Conservation (phyloP, 352 stramenopile genomes). For the Globisporangium lucens region DNA sequence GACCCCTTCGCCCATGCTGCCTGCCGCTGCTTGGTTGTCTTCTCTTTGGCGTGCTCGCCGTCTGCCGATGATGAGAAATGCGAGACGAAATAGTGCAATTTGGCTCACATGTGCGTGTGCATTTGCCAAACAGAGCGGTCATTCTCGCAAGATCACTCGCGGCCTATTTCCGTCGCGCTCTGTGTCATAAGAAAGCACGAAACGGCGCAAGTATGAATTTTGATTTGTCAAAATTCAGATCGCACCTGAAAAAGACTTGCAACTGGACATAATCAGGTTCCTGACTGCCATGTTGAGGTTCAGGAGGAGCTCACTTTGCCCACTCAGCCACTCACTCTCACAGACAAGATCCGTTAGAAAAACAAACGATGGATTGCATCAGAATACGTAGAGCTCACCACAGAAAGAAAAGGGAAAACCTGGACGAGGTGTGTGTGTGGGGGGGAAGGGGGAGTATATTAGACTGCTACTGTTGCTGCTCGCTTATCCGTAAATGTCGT, state of each 20-base stretch:
- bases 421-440: too few species aligned
- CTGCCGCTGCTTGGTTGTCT: background rate
- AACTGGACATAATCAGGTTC: background rate
- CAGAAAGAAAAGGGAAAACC: background rate
- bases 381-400: background rate
- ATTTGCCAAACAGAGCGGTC: background rate
- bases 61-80: background rate
- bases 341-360: background rate
- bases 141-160: background rate
- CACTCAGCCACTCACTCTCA: background rate
- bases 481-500: conserved; percentile 87
- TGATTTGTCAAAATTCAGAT: background rate
- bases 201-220: background rate
- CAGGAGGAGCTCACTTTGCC: background rate
- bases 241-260: background rate
- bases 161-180: background rate
- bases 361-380: background rate
- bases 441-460: background rate
- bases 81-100: background rate
- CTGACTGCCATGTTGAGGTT: background rate
- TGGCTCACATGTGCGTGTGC: background rate
- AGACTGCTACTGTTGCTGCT: background rate
- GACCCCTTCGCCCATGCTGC: conserved; percentile 88
- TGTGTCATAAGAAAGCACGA: background rate
- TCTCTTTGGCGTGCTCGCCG: background rate